Base-by-base conservation (phyloP, 805 yeast genomes). In the Candida maltosa region DNA sequence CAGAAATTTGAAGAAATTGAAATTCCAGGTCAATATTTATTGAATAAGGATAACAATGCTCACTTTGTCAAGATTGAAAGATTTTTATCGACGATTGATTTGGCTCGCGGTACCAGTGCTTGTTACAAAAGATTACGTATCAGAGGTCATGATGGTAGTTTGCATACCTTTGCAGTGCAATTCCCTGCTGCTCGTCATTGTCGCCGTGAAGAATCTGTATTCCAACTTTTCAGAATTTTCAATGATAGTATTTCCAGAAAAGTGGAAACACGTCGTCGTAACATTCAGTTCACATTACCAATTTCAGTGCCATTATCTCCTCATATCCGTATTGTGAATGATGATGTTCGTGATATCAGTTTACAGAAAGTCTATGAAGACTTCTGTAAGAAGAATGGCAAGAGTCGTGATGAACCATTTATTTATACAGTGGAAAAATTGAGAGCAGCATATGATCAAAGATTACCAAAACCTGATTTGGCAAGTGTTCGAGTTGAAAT, bases 1-100 rank as follows among this genome's bases (percentile, higher is more conserved):
- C 97, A 93, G 58, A 91, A 88, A 61, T 93, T 93, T 54, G 99
- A 93, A 57, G 98, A 93, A 32, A 87, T 93, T 39, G 98, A 93
- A 57, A 80, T 93, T 39, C 98, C 98, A 0, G 98, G 99, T 2
- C 99, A 93, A 55, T 93, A 93, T 52, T 65, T 89, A 53, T 69
- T 87, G 64, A 85, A 87, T 56, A 84, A 82, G 55, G 97, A 91
- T 50, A 87, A 75, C 58, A 91, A 87, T 54, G 60, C 76, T n/a
- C 96, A 91, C 57, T 94, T 93, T 56, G 75, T 87, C 32, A 93
- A 93, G 70, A 86, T 93, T 50, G 97, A 88, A 44, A 71, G 98
- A 39, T 94, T 93, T 62, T 63, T 93, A 57, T 94, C 97, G 2
- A 78, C 86, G 0, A 77, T 93, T 35, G 95, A 87, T 41, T 74